phyloP scores from a whole-genome alignment of 306 rosid genomes.

The Dryas alaskensis region DNA sequence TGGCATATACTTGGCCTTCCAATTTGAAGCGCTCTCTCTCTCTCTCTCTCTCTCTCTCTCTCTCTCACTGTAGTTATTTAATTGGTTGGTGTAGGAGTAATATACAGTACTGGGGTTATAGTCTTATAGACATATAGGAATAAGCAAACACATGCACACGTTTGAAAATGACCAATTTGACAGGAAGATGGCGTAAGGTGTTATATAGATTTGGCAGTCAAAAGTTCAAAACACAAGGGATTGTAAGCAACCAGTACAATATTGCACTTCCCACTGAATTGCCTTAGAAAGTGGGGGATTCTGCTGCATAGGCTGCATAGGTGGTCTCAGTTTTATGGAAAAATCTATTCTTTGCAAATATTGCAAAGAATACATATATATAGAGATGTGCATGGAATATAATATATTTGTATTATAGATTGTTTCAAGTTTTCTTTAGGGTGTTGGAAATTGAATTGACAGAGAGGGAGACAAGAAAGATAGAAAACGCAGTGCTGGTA shows the following conservation, averaged over 20 bases:
- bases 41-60: too few species aligned
- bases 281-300: conserved; percentile 60
- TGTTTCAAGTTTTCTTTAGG: not conserved
- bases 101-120: too few species aligned
- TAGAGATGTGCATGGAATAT: too few species aligned
- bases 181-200: conserved; percentile 43
- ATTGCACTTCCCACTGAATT: not conserved
- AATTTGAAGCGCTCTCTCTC: too few species aligned
- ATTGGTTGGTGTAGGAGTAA: too few species aligned
- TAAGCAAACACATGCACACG: not conserved
- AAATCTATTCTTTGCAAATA: too few species aligned
- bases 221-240: not conserved
- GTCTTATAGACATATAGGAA: too few species aligned
- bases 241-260: not conserved
- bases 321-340: too few species aligned
- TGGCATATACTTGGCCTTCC: too few species aligned
- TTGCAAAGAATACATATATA: too few species aligned
- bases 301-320: not conserved
- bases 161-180: not conserved
- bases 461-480: conserved; percentile 22
- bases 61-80: too few species aligned
- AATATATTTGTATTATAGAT: too few species aligned
- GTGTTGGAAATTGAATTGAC: conserved; percentile 60
- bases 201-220: conserved; percentile 21
- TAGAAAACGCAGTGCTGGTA: conserved; percentile 12